Evolutionary conservation across 2,329 filamentous ascomycete genomes (phyloP).

Genomic region (Aspergillus caelatus): DNA sequence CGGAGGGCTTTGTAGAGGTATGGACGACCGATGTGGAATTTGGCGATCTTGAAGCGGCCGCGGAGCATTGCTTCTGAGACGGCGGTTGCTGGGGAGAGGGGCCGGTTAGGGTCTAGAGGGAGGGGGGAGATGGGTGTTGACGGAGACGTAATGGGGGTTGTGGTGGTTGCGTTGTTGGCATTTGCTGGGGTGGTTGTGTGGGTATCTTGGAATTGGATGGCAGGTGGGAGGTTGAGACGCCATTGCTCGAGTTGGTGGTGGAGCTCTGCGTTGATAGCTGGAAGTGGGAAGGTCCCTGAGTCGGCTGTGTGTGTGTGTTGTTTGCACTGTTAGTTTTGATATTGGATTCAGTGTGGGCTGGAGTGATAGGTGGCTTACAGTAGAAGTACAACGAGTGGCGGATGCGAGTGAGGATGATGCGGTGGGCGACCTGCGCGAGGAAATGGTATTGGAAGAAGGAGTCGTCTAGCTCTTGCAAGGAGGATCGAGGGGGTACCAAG

Average conservation of each 20-base stretch:
- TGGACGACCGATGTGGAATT: conserved; percentile 46
- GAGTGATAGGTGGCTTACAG: conserved; percentile 29
- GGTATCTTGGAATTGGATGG: conserved; percentile 49
- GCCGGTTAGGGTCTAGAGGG: conserved; percentile 22
- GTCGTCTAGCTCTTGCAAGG: conserved; percentile 50
- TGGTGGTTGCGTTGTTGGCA: conserved; percentile 15
- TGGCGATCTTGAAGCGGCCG: conserved; percentile 41
- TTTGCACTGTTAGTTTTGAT: conserved; percentile 5
- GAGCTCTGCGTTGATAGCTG: conserved; percentile 54
- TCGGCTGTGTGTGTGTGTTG: conserved; percentile 35
- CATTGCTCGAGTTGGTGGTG: conserved; percentile 60
- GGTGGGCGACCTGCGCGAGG: conserved; percentile 58
- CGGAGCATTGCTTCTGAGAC: conserved; percentile 43
- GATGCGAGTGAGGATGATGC: conserved; percentile 58
- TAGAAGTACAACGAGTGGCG: conserved; percentile 56
- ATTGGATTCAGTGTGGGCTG: background rate
- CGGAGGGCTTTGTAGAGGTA: conserved; percentile 48
- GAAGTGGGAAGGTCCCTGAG: conserved; percentile 49
- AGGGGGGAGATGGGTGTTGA: conserved; percentile 22
- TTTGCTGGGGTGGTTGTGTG: conserved; percentile 24
- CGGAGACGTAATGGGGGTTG: conserved; percentile 26
- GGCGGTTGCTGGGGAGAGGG: conserved; percentile 37
- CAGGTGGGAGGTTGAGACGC: conserved; percentile 54
- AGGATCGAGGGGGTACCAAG: conserved; percentile 33
- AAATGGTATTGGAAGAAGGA: conserved; percentile 62